Evolutionary conservation across 108 stramenopile species (phyloP), one percentile per base, ranked within the genome.

Genomic region (Skeletonema marinoi): DNA sequence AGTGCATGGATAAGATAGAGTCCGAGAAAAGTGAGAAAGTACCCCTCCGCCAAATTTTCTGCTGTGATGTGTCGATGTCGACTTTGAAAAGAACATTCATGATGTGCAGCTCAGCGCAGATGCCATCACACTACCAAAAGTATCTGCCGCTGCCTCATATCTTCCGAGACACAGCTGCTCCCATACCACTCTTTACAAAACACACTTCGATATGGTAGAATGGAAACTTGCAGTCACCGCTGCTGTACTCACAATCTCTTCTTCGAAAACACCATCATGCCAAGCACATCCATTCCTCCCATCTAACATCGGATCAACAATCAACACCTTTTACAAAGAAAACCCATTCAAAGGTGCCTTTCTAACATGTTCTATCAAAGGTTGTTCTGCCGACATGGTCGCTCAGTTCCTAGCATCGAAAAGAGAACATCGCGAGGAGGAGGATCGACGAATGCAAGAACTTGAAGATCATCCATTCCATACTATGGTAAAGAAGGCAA

Each of bases 301-400:
- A 31, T 10, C 25, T 2, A 41, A 68, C 35, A 42, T 59, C 32
- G 46, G 44, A 11, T 71, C 75, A 21, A 29, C 75, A 10, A 71
- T 85, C 19, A 84, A 85, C 60, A 36, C 75, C 59, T 88, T 91
- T 44, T 88, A 82, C 70, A 77, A 70, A 48, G 75, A 78, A 36
- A 77, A 85, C 44, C 88, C 88, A 3, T 88, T 85, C 70, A 64
- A 81, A 17, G 80, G 84, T 21, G 91, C 88, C 39, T 88, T 89
- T 59, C 30, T 89, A 50, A 86, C 84, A 8, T 91, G 90, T 65
- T 66, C 73, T 61, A 13, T 89, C 39, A 89, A 91, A 54, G 90
- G 86, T 14, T 82, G 69, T 21, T 68, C 81, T n/a, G 88, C 90
- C 46, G 90, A 91, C 70, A 56, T 76, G 21, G 71, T 91, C 13